phyloP scores from a whole-genome alignment of 371 early-diverging fungal genomes.

The Mucor irregularis region DNA sequence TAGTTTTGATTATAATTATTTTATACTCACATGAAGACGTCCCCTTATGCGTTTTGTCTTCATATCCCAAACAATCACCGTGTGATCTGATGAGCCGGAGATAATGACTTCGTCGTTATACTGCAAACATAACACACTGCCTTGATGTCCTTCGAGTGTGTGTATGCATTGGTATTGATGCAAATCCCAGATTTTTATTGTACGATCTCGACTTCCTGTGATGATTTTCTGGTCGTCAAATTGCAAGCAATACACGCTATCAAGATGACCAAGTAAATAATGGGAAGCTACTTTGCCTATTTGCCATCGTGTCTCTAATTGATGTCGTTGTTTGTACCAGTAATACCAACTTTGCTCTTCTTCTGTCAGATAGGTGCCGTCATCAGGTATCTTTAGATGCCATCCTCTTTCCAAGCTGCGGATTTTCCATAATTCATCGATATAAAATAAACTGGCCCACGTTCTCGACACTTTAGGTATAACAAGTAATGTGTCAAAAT shows the following conservation, averaged over 20 bases:
- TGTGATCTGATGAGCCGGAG: constrained; percentile 90
- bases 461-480: constrained; percentile 19
- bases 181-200: constrained; percentile 73
- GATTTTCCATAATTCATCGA: constrained; percentile 24
- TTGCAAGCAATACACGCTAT: constrained; percentile 94
- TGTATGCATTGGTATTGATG: constrained; percentile 63
- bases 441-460: constrained; percentile 23
- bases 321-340: constrained; percentile 34
- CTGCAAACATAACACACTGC: constrained; percentile 90
- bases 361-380: constrained; percentile 1
- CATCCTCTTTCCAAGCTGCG: constrained; percentile 17
- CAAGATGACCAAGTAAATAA: constrained; percentile 73
- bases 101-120: constrained; percentile 80
- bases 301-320: constrained; percentile 37
- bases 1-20: neutral
- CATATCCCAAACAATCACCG: constrained; percentile 88
- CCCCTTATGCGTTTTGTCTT: constrained; percentile 33
- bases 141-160: constrained; percentile 83
- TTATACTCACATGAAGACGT: constrained; percentile 24
- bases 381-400: constrained; percentile 18
- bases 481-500: constrained; percentile 17
- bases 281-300: constrained; percentile 35
- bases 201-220: constrained; percentile 92
- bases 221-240: constrained; percentile 81
- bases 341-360: constrained; percentile 31